phyloP scores from a whole-genome alignment of 495 filamentous ascomycete species.

The Chaetomium tenue region DNA sequence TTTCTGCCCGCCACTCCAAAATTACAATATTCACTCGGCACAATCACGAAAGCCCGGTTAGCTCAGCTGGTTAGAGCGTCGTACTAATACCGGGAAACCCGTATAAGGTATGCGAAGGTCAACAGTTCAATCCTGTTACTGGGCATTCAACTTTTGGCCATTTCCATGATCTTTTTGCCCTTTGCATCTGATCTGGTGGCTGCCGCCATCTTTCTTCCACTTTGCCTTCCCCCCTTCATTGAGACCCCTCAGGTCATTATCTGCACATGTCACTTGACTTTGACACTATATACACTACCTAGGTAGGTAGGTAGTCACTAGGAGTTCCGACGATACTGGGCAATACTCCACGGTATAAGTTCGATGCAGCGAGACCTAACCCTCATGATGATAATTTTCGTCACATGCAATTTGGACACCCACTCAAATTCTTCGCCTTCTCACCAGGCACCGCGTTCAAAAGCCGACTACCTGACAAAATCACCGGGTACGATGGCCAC shows the following conservation, averaged over 20 bases:
- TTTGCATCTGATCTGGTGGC: neutral
- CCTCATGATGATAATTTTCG: too few relatives aligned
- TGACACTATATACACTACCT: too few relatives aligned
- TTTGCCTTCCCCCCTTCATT: neutral
- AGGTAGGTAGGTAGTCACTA: too few relatives aligned
- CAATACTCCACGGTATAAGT: too few relatives aligned
- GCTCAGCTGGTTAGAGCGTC: constrained; percentile 40
- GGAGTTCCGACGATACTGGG: too few relatives aligned
- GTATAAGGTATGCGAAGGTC: constrained; percentile 36
- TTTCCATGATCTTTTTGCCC: neutral
- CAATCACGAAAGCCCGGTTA: constrained; percentile 29
- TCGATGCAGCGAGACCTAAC: too few relatives aligned
- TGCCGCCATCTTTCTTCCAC: too few relatives aligned
- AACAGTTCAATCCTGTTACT: constrained; percentile 41
- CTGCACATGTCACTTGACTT: too few relatives aligned
- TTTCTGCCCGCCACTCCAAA: too few relatives aligned
- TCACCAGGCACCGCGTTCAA: neutral
- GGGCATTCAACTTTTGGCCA: constrained; percentile 26
- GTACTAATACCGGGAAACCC: constrained; percentile 31
- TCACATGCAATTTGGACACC: too few relatives aligned
- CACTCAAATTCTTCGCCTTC: too few relatives aligned
- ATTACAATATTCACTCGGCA: too few relatives aligned
- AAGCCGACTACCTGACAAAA: neutral
- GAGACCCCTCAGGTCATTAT: neutral
- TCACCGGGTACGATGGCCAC: constrained; percentile 6